Conservation (phyloP, 352 stramenopile genomes). For the Pythium apleroticum region DNA sequence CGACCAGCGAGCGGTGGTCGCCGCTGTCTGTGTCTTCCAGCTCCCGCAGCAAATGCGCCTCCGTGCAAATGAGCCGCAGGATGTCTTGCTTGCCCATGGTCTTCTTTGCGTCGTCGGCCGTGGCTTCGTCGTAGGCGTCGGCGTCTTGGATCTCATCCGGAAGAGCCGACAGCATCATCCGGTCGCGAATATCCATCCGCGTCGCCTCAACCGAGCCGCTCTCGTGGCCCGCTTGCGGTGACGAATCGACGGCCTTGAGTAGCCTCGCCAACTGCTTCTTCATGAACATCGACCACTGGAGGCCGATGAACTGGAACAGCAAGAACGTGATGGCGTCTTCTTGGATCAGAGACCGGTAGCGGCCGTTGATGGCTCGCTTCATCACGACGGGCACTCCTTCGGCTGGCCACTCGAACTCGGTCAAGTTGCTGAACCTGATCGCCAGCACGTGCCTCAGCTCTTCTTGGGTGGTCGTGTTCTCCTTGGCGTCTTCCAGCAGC, state of each 20-base stretch:
- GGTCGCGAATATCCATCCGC: constrained; percentile 8
- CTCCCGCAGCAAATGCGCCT: constrained; percentile 10
- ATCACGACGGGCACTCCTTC: constrained; percentile 15
- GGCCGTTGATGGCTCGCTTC: constrained; percentile 23
- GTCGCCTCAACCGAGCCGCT: background rate
- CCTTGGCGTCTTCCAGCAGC: constrained; percentile 9
- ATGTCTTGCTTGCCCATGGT: constrained; percentile 13
- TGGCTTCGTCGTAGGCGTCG: background rate
- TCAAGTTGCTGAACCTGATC: constrained; percentile 19
- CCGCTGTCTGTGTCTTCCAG: background rate
- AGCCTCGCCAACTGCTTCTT: constrained; percentile 4
- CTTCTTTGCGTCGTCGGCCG: background rate
- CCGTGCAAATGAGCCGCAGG: constrained; percentile 19
- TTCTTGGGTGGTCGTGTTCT: constrained; percentile 4
- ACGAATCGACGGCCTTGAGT: constrained; percentile 9
- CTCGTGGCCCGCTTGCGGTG: background rate
- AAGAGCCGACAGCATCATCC: constrained; percentile 11
- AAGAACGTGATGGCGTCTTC: constrained; percentile 26
- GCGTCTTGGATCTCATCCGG: constrained; percentile 1
- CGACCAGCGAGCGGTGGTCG: background rate
- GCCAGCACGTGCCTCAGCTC: constrained; percentile 24
- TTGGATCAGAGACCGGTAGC: constrained; percentile 23
- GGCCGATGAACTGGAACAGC: constrained; percentile 26
- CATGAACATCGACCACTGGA: constrained; percentile 17
- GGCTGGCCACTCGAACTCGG: constrained; percentile 23